Base-by-base conservation (phyloP, 495 filamentous ascomycete species). In the Aspergillus sclerotiicarbonarius region DNA sequence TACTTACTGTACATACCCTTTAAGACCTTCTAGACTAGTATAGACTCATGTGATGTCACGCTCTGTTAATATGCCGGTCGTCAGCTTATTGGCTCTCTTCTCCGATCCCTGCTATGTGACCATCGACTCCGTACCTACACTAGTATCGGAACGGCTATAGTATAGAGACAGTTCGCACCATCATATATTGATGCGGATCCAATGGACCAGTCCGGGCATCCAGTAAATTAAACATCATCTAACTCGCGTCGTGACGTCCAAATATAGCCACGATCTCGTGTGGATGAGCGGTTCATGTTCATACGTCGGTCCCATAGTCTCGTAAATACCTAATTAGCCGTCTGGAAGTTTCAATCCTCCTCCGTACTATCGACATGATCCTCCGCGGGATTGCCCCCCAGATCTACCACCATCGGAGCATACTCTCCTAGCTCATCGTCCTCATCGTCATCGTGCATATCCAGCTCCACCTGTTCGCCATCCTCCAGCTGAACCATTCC, bases 381-480 rank as follows among this genome's bases (percentile, higher is more conserved):
- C 31, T 50, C 21, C 20, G 30, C 18, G 12, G 31, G 51, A 20
- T 21, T 20, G 13, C 45, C 61, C 29, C 25, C 64, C 62, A 92
- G 63, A 51, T 91, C 84, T 6, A 98, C 90, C 16, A 98, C 71
- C 20, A 88, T 79, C 15, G 93, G 94, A 57, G 89, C 87, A 77
- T 91, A 92, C 66, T 96, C 93, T 16, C 90, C 91, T 57, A 81
- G 82, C 71, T 94, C 90, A 53, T 94, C 90, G 55, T 95, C 90
- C 56, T 84, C 90, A 59, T 93, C 88, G 57, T 87, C 80, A 6
- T 86, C 89, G 25, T 76, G 76, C 59, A 90, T 76, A 59, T 96
- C 91, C 66, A 94, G 80, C 56, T 91, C 86, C 15, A 96, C 85
- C 63, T 84, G 74, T 69, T 92, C 90, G 20, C 86, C 88, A 64